Evolutionary conservation across 2,329 filamentous ascomycete genomes (phyloP).

Genomic region (Herpomyces periplanetae): DNA sequence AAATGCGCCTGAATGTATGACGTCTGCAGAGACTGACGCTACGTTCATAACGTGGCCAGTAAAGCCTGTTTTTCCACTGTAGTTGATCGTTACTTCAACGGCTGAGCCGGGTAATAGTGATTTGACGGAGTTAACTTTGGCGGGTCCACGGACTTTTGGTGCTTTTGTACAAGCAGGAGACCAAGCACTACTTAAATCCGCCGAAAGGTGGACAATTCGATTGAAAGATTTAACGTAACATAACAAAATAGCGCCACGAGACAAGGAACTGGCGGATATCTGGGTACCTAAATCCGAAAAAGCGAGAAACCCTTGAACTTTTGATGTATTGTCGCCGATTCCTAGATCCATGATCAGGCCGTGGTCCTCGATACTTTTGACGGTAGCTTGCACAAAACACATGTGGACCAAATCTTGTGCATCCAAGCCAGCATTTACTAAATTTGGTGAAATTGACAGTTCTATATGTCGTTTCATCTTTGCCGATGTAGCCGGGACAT

Average conservation of each 20-base stretch:
- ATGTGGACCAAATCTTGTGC: conserved; percentile 33
- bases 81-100: conserved; percentile 43
- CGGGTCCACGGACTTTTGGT: conserved; percentile 23
- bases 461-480: conserved; percentile 32
- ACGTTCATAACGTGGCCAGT: conserved; percentile 67
- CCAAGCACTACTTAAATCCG: too few relatives aligned
- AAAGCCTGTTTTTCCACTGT: conserved; percentile 31
- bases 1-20: conserved; percentile 48
- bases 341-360: conserved; percentile 76
- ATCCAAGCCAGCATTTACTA: conserved; percentile 33
- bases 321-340: conserved; percentile 19
- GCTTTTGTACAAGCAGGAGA: too few relatives aligned
- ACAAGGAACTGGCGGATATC: too few relatives aligned
- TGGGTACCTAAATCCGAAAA: too few relatives aligned
- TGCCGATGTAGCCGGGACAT: conserved; percentile 13
- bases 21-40: conserved; percentile 56
- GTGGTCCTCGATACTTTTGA: conserved; percentile 75
- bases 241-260: conserved; percentile 53
- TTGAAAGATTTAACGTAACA: conserved; percentile 32
- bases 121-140: conserved; percentile 31
- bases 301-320: too few relatives aligned
- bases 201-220: conserved; percentile 52
- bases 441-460: conserved; percentile 37
- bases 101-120: conserved; percentile 68
- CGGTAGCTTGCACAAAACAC: conserved; percentile 44